Conservation (phyloP, 2,329 filamentous ascomycete genomes). For the Aspergillus neoniger region DNA sequence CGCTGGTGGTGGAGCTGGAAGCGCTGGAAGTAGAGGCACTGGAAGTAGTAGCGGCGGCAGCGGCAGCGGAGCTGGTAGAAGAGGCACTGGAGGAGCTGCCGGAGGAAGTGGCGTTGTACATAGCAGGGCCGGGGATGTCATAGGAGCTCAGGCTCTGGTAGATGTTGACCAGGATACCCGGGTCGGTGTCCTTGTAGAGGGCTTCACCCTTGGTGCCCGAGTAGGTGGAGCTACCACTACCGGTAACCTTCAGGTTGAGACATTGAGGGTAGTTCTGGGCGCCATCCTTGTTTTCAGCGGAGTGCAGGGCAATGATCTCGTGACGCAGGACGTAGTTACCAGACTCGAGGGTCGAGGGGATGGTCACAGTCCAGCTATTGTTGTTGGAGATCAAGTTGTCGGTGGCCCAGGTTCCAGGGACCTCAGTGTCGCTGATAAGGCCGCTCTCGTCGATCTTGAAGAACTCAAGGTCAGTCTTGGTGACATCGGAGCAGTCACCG, state of each 20-base stretch:
- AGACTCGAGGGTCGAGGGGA: constrained; percentile 49
- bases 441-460: constrained; percentile 66
- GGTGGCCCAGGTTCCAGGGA: constrained; percentile 57
- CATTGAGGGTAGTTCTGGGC: constrained; percentile 61
- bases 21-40: constrained; percentile 12
- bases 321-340: constrained; percentile 59
- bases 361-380: constrained; percentile 52
- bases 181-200: constrained; percentile 60
- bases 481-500: constrained; percentile 57
- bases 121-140: constrained; percentile 53
- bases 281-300: constrained; percentile 47
- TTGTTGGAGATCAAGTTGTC: constrained; percentile 57
- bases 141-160: constrained; percentile 54
- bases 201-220: constrained; percentile 54
- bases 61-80: constrained; percentile 14
- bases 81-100: constrained; percentile 20
- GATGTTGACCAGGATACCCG: constrained; percentile 62
- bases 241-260: constrained; percentile 62
- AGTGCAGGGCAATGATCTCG: constrained; percentile 59
- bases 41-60: constrained; percentile 14
- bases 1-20: constrained; percentile 11
- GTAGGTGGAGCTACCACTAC: constrained; percentile 52
- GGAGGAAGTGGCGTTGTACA: constrained; percentile 32
- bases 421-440: constrained; percentile 47
- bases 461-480: constrained; percentile 57